Conservation (phyloP, 192 early-diverging fungal genomes). For the Backusella tarrabulga region DNA sequence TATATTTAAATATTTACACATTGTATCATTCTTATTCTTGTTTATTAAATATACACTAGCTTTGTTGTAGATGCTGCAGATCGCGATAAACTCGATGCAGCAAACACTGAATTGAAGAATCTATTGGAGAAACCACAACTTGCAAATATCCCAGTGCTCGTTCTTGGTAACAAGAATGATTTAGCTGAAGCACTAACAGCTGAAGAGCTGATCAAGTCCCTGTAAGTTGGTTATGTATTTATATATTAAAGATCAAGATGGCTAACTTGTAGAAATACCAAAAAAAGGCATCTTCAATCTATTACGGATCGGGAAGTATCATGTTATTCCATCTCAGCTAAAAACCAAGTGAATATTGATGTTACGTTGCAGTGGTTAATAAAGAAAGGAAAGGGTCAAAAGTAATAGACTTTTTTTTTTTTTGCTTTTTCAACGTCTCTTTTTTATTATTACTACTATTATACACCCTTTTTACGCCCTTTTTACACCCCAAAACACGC, state of each 20-base stretch:
- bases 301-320: slow-evolving; percentile 94
- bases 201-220: slow-evolving; percentile 85
- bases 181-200: slow-evolving; percentile 83
- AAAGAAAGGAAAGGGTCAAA: slow-evolving; percentile 69
- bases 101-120: slow-evolving; percentile 86
- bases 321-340: slow-evolving; percentile 98
- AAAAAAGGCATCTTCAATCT: slow-evolving; percentile 72
- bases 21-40: neutral
- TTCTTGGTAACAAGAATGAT: slow-evolving; percentile 99
- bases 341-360: slow-evolving; percentile 98
- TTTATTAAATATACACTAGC: slow-evolving; percentile 39
- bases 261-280: neutral
- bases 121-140: slow-evolving; percentile 93
- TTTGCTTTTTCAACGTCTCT: neutral
- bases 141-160: slow-evolving; percentile 92
- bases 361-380: slow-evolving; percentile 96
- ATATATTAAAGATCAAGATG: neutral
- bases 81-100: slow-evolving; percentile 88
- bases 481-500: neutral
- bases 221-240: slow-evolving; percentile 52
- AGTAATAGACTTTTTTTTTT: slow-evolving; percentile 21
- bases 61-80: slow-evolving; percentile 98
- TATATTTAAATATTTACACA: too few relatives aligned
- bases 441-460: neutral
- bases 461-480: neutral